Percentiles rank a stretch among this genome's conserved stretches.
Evolutionary conservation across 352 stramenopile genomes (phyloP).

Genomic region (Pythium brachiatum): DNA sequence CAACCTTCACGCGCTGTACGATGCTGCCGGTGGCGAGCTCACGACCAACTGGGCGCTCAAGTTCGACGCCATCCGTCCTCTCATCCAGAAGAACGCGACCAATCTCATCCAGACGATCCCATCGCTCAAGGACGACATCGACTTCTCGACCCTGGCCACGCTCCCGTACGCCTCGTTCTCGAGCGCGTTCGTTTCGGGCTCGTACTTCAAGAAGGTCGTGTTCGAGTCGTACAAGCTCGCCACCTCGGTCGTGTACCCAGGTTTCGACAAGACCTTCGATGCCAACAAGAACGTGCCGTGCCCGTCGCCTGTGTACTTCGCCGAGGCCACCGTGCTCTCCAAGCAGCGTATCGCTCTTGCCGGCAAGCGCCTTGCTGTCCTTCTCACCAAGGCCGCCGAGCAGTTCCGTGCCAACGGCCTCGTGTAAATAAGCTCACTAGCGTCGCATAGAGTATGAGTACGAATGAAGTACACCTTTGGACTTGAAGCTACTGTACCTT

Average conservation of each 20-base stretch:
- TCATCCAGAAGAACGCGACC: constrained; percentile 39
- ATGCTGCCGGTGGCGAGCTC: constrained; percentile 48
- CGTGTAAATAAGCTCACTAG: neutral
- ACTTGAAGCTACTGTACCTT: neutral
- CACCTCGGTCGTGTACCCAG: constrained; percentile 22
- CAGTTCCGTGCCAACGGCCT: constrained; percentile 34
- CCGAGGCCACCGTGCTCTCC: constrained; percentile 30
- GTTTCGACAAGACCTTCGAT: constrained; percentile 25
- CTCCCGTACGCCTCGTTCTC: constrained; percentile 25
- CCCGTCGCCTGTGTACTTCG: constrained; percentile 40
- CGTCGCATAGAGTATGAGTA: neutral
- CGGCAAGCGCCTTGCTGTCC: constrained; percentile 48
- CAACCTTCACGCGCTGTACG: constrained; percentile 70
- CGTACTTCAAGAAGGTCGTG: constrained; percentile 20
- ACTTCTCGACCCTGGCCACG: constrained; percentile 8
- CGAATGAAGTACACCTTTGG: neutral
- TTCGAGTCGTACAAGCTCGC: constrained; percentile 31
- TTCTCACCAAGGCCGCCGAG: constrained; percentile 53
- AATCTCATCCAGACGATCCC: constrained; percentile 28
- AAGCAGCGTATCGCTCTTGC: constrained; percentile 51
- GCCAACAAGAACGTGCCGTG: constrained; percentile 30
- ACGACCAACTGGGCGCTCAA: constrained; percentile 52
- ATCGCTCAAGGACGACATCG: constrained; percentile 16
- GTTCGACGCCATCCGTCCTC: constrained; percentile 14
- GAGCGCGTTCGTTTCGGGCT: neutral